A percentile compares a stretch with the other conserved stretches of the same genome.
Evolutionary conservation across 1,284 basidiomycete species (phyloP).

Genomic region (Cutaneotrichosporon daszewskae): DNA sequence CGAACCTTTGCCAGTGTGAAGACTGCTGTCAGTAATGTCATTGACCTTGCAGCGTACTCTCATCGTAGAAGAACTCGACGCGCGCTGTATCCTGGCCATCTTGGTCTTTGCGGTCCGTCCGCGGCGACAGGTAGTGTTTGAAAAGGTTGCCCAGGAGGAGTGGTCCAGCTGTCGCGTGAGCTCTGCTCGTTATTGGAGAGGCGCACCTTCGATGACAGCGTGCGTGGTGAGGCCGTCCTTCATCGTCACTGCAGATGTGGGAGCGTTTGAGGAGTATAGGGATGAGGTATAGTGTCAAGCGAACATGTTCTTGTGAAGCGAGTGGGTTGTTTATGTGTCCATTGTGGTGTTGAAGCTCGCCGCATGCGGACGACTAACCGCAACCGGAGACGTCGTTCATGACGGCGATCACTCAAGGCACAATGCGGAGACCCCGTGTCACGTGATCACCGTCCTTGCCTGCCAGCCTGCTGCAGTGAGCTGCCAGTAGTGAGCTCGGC

Average conservation of each 20-base stretch:
- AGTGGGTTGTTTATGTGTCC: too few relatives aligned
- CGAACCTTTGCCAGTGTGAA: constrained; percentile 54
- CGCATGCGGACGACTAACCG: background rate
- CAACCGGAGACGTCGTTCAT: background rate
- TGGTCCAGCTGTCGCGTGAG: constrained; percentile 52
- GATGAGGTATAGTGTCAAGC: too few relatives aligned
- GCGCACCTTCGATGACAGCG: background rate
- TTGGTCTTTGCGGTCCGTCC: constrained; percentile 46
- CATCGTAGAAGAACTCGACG: constrained; percentile 75
- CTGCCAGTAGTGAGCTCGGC: too few relatives aligned
- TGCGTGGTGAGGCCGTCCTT: constrained; percentile 4
- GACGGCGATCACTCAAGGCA: too few relatives aligned
- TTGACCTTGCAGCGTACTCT: constrained; percentile 40
- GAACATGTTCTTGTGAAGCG: too few relatives aligned
- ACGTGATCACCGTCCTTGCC: background rate
- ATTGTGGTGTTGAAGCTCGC: too few relatives aligned
- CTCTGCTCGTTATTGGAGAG: background rate
- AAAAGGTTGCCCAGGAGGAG: constrained; percentile 70
- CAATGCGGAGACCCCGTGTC: constrained; percentile 1
- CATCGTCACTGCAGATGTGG: background rate
- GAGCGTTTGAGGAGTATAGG: background rate
- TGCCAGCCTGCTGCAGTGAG: too few relatives aligned
- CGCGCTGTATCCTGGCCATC: constrained; percentile 55
- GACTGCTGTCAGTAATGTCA: constrained; percentile 1
- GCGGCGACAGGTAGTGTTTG: constrained; percentile 68